These are phyloP conservation scores for Yamadazyma ubonensis DNA, from an alignment of 805 yeast genomes.

Conservation along the genomic window DNA sequence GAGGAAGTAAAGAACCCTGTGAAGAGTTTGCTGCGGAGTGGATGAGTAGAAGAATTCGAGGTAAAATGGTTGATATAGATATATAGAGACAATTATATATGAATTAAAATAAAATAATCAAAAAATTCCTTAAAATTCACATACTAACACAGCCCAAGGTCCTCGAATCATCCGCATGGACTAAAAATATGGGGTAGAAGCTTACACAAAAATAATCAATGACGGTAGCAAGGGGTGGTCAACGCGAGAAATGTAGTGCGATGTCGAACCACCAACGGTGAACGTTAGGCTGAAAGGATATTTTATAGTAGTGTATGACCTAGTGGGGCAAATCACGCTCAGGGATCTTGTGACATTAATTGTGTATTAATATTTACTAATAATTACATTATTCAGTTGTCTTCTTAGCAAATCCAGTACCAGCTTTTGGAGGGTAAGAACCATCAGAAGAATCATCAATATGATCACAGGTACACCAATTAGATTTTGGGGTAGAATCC, in stretches of 20 bases:
- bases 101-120: too few relatives aligned
- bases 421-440: constrained; percentile 57
- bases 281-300: too few relatives aligned
- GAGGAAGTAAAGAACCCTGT: constrained; percentile 8
- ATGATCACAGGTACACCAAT: constrained; percentile 57
- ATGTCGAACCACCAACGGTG: too few relatives aligned
- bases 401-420: constrained; percentile 53
- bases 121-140: too few relatives aligned
- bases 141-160: too few relatives aligned
- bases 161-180: constrained; percentile 1
- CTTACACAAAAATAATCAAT: constrained; percentile 7
- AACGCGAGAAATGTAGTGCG: not conserved
- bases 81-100: too few relatives aligned
- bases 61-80: not conserved
- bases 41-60: not conserved
- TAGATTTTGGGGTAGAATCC: constrained; percentile 46
- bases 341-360: not conserved
- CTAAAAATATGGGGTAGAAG: constrained; percentile 8
- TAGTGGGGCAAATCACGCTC: not conserved
- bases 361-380: constrained; percentile 2
- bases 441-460: constrained; percentile 36
- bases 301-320: too few relatives aligned
- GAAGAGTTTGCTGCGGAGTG: not conserved
- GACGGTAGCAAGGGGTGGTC: constrained; percentile 3
- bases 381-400: constrained; percentile 6